Conservation (phyloP, 2,329 filamentous ascomycete species). For the Aureobasidium zeae region DNA sequence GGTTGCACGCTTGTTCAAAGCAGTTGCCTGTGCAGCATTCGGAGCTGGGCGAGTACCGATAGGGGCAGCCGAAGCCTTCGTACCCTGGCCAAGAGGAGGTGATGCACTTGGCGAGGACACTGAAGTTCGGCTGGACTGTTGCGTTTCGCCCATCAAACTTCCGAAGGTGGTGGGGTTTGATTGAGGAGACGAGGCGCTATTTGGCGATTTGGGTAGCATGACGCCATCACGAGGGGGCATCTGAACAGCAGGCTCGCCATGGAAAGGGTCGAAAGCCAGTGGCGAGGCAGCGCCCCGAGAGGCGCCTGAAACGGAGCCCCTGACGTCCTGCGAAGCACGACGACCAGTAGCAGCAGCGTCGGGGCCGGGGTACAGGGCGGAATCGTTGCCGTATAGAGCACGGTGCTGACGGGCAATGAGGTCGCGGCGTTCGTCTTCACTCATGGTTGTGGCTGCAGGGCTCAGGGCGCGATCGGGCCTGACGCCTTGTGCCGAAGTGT, state of each 20-base stretch:
- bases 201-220: constrained; percentile 46
- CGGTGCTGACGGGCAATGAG: constrained; percentile 92
- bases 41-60: constrained; percentile 76
- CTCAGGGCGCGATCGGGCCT: constrained; percentile 81
- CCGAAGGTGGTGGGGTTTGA: constrained; percentile 48
- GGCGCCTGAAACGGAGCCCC: constrained; percentile 44
- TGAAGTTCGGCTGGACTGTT: constrained; percentile 63
- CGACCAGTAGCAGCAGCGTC: constrained; percentile 50
- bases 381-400: constrained; percentile 74
- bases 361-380: constrained; percentile 61
- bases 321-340: constrained; percentile 55
- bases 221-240: constrained; percentile 38
- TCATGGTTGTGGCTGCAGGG: constrained; percentile 64
- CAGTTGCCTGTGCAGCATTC: constrained; percentile 39
- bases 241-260: constrained; percentile 45
- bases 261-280: constrained; percentile 64
- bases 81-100: constrained; percentile 56
- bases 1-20: constrained; percentile 70
- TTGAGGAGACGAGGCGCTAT: constrained; percentile 78
- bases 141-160: constrained; percentile 39
- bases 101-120: constrained; percentile 79
- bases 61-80: constrained; percentile 51
- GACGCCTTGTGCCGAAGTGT: constrained; percentile 51
- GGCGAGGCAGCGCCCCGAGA: constrained; percentile 69
- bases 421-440: constrained; percentile 90